A percentile compares a stretch with the other conserved stretches of the same genome.
Evolutionary conservation across 2,329 filamentous ascomycete species (phyloP).

Genomic region (Nemania abortiva): DNA sequence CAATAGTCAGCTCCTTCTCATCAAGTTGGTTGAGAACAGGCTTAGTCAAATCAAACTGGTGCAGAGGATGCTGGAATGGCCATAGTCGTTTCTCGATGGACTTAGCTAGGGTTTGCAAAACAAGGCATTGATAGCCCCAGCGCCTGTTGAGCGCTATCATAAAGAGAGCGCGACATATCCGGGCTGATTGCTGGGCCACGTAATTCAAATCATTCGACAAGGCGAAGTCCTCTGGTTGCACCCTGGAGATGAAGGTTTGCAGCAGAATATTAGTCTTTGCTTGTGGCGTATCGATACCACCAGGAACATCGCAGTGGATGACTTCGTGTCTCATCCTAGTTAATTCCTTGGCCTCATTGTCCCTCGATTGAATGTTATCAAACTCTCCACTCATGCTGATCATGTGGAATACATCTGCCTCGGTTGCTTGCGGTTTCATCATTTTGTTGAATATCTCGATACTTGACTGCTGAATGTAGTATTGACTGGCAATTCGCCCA

Average conservation of each 20-base stretch:
- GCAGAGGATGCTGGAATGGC: constrained; percentile 93
- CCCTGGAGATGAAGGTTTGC: constrained; percentile 92
- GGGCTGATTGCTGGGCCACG: constrained; percentile 92
- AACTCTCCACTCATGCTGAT: constrained; percentile 98
- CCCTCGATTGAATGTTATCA: constrained; percentile 93
- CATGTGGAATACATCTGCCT: constrained; percentile 95
- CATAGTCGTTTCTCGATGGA: constrained; percentile 97
- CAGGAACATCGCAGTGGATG: constrained; percentile 82
- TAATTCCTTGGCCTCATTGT: constrained; percentile 92
- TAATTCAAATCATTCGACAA: constrained; percentile 92
- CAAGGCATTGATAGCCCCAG: constrained; percentile 95
- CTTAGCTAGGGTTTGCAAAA: constrained; percentile 91
- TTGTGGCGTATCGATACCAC: constrained; percentile 77
- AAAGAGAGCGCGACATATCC: constrained; percentile 94
- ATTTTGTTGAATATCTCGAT: constrained; percentile 96
- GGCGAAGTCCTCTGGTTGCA: constrained; percentile 91
- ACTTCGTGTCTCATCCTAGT: constrained; percentile 76
- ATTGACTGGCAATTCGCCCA: constrained; percentile 96
- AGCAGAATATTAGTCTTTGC: constrained; percentile 96
- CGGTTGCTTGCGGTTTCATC: constrained; percentile 87
- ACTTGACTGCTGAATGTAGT: constrained; percentile 92
- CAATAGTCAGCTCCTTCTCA: constrained; percentile 82
- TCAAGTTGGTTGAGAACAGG: constrained; percentile 88
- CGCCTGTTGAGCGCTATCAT: constrained; percentile 96
- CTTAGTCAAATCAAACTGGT: constrained; percentile 91